phyloP scores from a whole-genome alignment of 2,329 filamentous ascomycete genomes.

The Diaporthe sp. region DNA sequence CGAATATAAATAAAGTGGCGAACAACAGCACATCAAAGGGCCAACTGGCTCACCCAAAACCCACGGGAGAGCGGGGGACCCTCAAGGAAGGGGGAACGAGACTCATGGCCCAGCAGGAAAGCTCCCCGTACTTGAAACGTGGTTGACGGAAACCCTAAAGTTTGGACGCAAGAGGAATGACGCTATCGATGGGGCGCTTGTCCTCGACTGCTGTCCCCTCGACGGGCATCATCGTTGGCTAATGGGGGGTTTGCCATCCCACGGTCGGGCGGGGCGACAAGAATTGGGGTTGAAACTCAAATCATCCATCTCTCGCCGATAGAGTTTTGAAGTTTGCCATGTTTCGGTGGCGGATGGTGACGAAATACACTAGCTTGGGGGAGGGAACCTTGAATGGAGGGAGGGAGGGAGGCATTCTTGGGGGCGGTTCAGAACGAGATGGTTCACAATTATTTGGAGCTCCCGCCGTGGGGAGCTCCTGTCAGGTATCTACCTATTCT shows the following conservation, averaged over 20 bases:
- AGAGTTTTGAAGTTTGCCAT: conserved; percentile 31
- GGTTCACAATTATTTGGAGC: not conserved
- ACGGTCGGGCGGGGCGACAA: conserved; percentile 4
- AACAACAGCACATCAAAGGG: conserved; percentile 21
- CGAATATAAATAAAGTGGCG: conserved; percentile 21
- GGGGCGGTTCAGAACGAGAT: not conserved
- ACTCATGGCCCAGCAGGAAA: conserved; percentile 20
- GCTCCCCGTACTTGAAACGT: conserved; percentile 29
- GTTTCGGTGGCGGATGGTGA: conserved; percentile 21
- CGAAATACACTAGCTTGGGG: not conserved
- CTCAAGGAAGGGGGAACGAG: not conserved
- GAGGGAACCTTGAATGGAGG: not conserved
- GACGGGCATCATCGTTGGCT: conserved; percentile 4
- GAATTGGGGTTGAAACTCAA: conserved; percentile 28
- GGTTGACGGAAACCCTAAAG: conserved; percentile 31
- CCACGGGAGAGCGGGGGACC: not conserved
- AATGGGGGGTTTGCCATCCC: conserved; percentile 13
- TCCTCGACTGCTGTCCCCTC: not conserved
- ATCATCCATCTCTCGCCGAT: conserved; percentile 26
- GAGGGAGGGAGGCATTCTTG: not conserved
- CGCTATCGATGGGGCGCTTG: conserved; percentile 7
- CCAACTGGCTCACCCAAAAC: not conserved
- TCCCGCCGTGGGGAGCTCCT: not conserved
- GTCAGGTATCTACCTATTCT: not conserved
- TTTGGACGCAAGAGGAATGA: conserved; percentile 16